These are phyloP conservation scores for Lyophyllum shimeji DNA, from an alignment of 768 basidiomycete genomes.

Conservation along the genomic window DNA sequence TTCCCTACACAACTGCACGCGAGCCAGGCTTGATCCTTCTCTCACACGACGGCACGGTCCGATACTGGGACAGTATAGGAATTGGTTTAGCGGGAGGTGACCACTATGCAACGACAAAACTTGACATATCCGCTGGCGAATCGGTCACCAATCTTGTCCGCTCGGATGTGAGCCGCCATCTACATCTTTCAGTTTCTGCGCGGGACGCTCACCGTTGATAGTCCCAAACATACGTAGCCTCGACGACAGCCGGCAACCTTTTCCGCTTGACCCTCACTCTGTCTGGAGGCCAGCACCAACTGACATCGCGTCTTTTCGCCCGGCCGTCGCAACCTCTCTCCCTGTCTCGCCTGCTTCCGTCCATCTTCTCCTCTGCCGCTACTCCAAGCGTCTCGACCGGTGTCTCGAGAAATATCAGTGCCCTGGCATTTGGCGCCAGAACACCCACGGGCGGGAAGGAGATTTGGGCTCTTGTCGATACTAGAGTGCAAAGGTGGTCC, in stretches of 20 bases:
- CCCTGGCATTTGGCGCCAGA: constrained; percentile 51
- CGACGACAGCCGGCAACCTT: constrained; percentile 66
- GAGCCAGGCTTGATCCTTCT: constrained; percentile 89
- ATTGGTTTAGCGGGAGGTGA: constrained; percentile 82
- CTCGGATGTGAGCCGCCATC: constrained; percentile 49
- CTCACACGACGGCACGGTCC: constrained; percentile 66
- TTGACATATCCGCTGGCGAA: constrained; percentile 55
- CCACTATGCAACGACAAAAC: constrained; percentile 49
- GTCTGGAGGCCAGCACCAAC: constrained; percentile 64
- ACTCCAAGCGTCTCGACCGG: constrained; percentile 35
- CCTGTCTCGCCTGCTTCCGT: constrained; percentile 41
- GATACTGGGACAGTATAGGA: constrained; percentile 88
- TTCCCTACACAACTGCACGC: constrained; percentile 63
- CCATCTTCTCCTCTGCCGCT: constrained; percentile 42
- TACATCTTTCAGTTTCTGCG: constrained; percentile 2
- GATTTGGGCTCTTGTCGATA: constrained; percentile 70
- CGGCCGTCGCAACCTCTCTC: constrained; percentile 47
- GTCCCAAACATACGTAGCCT: constrained; percentile 66
- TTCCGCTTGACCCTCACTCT: constrained; percentile 67
- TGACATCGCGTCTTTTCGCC: constrained; percentile 60
- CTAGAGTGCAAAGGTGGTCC: constrained; percentile 69
- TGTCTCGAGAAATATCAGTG: constrained; percentile 61
- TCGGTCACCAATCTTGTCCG: constrained; percentile 66
- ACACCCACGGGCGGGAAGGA: constrained; percentile 47
- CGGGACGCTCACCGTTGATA: constrained; percentile 22